Conservation (phyloP, 2,329 filamentous ascomycete genomes). For the Aspergillus hiratsukae region DNA sequence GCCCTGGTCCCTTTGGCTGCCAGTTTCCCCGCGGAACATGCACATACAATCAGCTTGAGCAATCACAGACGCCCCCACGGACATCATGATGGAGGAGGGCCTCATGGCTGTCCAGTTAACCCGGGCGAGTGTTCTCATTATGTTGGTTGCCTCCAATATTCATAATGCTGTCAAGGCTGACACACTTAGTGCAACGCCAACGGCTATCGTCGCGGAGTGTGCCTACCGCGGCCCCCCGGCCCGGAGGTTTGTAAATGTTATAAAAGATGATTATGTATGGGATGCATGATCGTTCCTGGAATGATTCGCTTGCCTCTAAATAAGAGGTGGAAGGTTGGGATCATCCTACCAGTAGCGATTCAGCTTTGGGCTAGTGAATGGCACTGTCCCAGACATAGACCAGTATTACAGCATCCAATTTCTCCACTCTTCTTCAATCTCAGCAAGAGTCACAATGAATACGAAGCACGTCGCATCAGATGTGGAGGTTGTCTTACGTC, state of each 20-base stretch:
- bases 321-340: too few relatives aligned
- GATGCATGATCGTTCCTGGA: too few relatives aligned
- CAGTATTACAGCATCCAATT: too few relatives aligned
- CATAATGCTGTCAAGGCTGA: background rate
- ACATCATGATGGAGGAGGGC: background rate
- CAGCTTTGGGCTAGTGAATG: too few relatives aligned
- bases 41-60: background rate
- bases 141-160: background rate
- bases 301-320: too few relatives aligned
- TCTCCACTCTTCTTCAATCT: too few relatives aligned
- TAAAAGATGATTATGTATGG: too few relatives aligned
- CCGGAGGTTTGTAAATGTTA: too few relatives aligned
- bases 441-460: background rate
- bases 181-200: background rate
- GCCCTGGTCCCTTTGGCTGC: background rate
- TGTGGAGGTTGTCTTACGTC: background rate
- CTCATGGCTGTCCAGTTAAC: background rate
- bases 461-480: background rate
- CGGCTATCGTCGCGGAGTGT: background rate
- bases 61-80: background rate
- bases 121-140: background rate
- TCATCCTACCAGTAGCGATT: too few relatives aligned
- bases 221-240: too few relatives aligned
- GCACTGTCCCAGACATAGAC: too few relatives aligned
- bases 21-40: background rate